phyloP scores from a whole-genome alignment of 169 alveolate genomes.

The Amoebophrya sp. region DNA sequence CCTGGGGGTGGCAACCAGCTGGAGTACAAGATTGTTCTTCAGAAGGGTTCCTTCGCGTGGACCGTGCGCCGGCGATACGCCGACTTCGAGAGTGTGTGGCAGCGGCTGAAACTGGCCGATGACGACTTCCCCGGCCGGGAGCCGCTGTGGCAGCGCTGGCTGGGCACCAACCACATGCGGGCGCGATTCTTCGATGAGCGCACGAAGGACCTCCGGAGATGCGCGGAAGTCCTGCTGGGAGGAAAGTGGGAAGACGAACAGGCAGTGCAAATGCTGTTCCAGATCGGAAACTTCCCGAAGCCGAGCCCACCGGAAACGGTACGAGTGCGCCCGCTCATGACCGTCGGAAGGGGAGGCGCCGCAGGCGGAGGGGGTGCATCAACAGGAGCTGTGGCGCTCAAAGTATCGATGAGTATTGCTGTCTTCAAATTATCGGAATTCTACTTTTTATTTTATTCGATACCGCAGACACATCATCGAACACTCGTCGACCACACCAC shows the following conservation, averaged over 20 bases:
- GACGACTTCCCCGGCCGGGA: neutral
- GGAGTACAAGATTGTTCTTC: neutral
- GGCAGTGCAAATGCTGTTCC: neutral
- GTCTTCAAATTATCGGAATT: too few relatives aligned
- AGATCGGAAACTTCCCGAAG: too few relatives aligned
- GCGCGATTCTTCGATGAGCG: neutral
- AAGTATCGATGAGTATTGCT: too few relatives aligned
- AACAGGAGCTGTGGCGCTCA: too few relatives aligned
- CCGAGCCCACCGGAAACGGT: too few relatives aligned
- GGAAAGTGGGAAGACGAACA: neutral
- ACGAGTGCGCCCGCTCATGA: too few relatives aligned
- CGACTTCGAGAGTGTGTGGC: neutral
- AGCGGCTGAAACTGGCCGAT: neutral
- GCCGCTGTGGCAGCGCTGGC: neutral
- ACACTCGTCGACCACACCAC: too few relatives aligned
- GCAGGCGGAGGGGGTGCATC: too few relatives aligned
- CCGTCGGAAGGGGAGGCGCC: too few relatives aligned
- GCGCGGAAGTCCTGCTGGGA: neutral
- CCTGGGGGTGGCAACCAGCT: too few relatives aligned
- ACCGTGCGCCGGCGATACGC: neutral
- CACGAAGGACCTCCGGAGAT: neutral
- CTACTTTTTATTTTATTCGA: too few relatives aligned
- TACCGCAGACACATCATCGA: too few relatives aligned
- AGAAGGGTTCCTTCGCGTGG: neutral
- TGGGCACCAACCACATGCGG: neutral